Conservation (phyloP, 139 green algal genomes). For the Haematococcus sp. region DNA sequence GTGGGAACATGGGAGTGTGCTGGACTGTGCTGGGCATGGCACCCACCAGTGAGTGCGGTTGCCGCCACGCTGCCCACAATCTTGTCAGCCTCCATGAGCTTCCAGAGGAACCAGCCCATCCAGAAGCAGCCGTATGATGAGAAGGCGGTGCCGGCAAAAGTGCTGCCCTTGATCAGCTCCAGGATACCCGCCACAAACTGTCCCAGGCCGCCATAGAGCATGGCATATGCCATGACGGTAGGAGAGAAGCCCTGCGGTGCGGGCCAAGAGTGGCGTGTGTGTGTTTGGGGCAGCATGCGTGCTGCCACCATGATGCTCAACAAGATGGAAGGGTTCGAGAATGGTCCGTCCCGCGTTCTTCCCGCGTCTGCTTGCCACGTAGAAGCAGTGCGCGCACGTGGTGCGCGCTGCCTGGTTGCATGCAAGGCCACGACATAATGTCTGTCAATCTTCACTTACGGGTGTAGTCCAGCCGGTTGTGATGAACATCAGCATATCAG, state of each 20-base stretch:
- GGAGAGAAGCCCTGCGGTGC: slow-evolving; percentile 1
- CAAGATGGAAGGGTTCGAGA: background rate
- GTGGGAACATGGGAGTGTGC: no score
- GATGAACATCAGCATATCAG: slow-evolving; percentile 40
- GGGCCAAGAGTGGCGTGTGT: no score
- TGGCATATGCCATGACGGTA: slow-evolving; percentile 48
- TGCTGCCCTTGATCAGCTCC: slow-evolving; percentile 67
- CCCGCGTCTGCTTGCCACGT: background rate
- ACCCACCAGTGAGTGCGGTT: background rate
- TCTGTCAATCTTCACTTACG: no score
- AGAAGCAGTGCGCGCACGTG: no score
- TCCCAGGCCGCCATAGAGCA: slow-evolving; percentile 63
- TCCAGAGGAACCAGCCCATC: slow-evolving; percentile 50
- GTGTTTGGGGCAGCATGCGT: background rate
- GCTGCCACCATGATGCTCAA: background rate
- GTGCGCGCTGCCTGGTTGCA: no score
- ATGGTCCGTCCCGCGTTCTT: background rate
- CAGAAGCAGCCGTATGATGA: slow-evolving; percentile 67
- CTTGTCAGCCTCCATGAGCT: slow-evolving; percentile 13
- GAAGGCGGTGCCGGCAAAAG: slow-evolving; percentile 69
- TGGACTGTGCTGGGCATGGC: no score
- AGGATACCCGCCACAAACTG: slow-evolving; percentile 70
- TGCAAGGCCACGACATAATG: no score
- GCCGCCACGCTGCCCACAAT: background rate
- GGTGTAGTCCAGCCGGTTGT: slow-evolving; percentile 8